Percentiles rank a stretch among this genome's conserved stretches.
These are phyloP conservation scores for Plenodomus tracheiphilus DNA, from an alignment of 2,329 filamentous ascomycete species.

Conservation along the genomic window DNA sequence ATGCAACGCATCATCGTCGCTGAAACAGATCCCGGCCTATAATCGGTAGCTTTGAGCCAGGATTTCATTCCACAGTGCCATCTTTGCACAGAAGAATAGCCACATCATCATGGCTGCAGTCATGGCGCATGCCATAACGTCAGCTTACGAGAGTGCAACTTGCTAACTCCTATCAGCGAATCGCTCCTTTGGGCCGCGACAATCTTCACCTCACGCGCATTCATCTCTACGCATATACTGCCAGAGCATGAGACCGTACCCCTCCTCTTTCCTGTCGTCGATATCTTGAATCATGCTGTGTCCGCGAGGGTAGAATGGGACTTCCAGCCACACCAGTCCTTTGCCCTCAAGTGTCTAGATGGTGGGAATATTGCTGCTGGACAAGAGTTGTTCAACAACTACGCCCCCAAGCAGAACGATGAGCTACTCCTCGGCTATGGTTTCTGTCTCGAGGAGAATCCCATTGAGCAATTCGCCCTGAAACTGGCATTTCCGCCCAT, in stretches of 20 bases:
- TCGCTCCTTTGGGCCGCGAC: slow-evolving; percentile 56
- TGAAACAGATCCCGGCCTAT: background rate
- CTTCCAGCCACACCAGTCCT: slow-evolving; percentile 33
- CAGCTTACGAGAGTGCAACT: background rate
- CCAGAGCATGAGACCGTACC: slow-evolving; percentile 34
- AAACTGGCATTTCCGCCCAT: slow-evolving; percentile 47
- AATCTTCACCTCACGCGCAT: slow-evolving; percentile 56
- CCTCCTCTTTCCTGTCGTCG: slow-evolving; percentile 55
- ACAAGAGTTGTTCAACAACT: slow-evolving; percentile 57
- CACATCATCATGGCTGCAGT: background rate
- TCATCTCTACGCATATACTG: slow-evolving; percentile 48
- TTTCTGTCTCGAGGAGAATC: slow-evolving; percentile 54
- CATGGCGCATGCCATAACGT: background rate
- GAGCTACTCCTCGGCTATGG: slow-evolving; percentile 58
- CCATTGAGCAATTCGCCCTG: slow-evolving; percentile 51
- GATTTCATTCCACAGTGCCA: background rate
- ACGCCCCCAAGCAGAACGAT: slow-evolving; percentile 57
- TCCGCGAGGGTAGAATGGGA: slow-evolving; percentile 54
- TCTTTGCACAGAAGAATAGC: background rate
- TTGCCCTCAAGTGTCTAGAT: slow-evolving; percentile 46
- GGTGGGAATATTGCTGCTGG: slow-evolving; percentile 39
- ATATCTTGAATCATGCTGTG: slow-evolving; percentile 54
- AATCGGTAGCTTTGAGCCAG: background rate
- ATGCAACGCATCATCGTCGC: background rate
- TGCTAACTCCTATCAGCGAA: slow-evolving; percentile 44